Evolutionary conservation across 192 early-diverging fungal genomes (phyloP).

Genomic region (Coemansia sp.): DNA sequence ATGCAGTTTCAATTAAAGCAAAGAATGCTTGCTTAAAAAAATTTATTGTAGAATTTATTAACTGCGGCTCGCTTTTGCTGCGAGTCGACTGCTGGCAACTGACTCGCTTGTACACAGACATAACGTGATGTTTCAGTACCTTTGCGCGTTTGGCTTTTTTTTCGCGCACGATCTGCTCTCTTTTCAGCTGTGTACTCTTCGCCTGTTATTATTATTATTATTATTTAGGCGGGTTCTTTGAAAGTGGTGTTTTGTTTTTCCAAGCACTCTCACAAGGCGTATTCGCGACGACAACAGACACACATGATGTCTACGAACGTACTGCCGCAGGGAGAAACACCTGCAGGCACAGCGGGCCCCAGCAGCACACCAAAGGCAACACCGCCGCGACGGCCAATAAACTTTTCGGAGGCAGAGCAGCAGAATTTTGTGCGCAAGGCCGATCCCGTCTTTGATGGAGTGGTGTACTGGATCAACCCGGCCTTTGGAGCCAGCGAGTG

Average conservation of each 20-base stretch:
- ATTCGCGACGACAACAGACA: neutral
- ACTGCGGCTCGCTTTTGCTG: neutral
- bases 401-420: constrained; percentile 31
- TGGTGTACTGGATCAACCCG: constrained; percentile 54
- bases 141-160: no score
- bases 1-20: constrained; percentile 2
- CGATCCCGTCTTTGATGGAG: constrained; percentile 34
- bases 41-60: no score
- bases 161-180: no score
- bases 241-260: neutral
- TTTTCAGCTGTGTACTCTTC: no score
- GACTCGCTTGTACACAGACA: no score
- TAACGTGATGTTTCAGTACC: no score
- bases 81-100: neutral
- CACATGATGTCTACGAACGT: neutral
- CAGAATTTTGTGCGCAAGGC: constrained; percentile 31
- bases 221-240: neutral
- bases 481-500: constrained; percentile 15
- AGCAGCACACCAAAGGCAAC: neutral
- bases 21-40: neutral
- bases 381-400: neutral
- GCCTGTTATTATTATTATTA: neutral
- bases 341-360: neutral
- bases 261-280: neutral
- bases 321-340: neutral